These are phyloP conservation scores for Adenanthera pavonina DNA, from an alignment of 306 rosid species.

Conservation along the genomic window DNA sequence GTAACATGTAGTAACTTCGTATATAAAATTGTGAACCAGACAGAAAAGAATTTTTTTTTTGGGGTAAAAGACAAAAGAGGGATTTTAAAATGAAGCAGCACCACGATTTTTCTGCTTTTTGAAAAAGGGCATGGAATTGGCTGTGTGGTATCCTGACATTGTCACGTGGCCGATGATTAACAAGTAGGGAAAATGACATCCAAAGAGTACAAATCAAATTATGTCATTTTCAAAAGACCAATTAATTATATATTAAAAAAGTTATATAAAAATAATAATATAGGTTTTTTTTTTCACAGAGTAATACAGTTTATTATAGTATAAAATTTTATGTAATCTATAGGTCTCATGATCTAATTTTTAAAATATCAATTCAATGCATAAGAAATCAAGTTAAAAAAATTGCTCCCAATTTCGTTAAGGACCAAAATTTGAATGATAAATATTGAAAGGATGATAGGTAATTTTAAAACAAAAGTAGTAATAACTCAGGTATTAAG, in stretches of 20 bases:
- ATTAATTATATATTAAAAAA: too few relatives aligned
- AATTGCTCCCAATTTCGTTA: background rate
- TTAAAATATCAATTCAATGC: background rate
- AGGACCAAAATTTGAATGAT: too few relatives aligned
- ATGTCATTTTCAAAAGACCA: background rate
- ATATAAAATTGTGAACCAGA: background rate
- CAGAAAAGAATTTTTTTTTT: background rate
- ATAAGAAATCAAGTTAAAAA: background rate
- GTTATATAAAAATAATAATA: too few relatives aligned
- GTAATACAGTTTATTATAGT: too few relatives aligned
- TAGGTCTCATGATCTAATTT: too few relatives aligned
- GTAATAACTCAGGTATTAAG: too few relatives aligned
- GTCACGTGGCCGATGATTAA: conserved; percentile 16
- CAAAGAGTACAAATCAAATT: background rate
- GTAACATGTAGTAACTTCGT: background rate
- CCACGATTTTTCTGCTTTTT: background rate
- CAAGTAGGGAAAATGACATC: background rate
- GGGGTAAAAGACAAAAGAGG: too few relatives aligned
- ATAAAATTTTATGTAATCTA: too few relatives aligned
- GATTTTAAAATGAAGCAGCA: background rate
- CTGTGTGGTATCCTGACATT: background rate
- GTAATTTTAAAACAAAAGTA: too few relatives aligned
- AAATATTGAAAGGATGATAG: background rate
- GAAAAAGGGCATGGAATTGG: background rate
- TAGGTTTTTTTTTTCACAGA: too few relatives aligned